These are phyloP conservation scores for Taxillus chinensis DNA, from an alignment of 164 flowering plant genomes.

Conservation along the genomic window DNA sequence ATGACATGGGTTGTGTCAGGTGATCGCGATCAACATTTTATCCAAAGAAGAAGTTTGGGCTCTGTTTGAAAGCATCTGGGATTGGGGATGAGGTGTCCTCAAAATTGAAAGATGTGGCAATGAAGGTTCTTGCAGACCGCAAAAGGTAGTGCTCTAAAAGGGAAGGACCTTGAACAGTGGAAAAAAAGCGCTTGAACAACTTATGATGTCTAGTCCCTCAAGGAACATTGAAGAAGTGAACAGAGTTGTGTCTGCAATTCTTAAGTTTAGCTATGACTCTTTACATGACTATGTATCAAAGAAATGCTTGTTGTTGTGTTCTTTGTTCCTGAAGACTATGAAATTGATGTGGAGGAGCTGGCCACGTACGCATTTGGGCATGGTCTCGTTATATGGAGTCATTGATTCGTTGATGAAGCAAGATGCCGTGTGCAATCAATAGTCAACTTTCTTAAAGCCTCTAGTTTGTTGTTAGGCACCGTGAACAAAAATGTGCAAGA, in stretches of 20 bases:
- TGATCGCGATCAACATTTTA: background rate
- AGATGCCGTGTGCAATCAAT: background rate
- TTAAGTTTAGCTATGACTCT: constrained; percentile 9
- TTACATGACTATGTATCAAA: constrained; percentile 5
- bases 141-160: too few species aligned
- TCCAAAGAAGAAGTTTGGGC: constrained; percentile 1
- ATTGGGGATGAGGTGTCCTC: background rate
- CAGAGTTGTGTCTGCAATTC: background rate
- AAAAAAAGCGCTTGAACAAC: constrained; percentile 3
- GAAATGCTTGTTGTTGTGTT: constrained; percentile 8
- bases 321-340: background rate
- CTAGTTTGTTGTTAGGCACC: constrained; percentile 2
- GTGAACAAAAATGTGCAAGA: background rate
- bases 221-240: background rate
- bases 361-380: constrained; percentile 4
- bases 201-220: background rate
- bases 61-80: constrained; percentile 6
- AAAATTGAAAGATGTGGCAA: background rate
- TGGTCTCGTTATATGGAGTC: background rate
- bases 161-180: too few species aligned
- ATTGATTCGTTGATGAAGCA: background rate
- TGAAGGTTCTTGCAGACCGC: constrained; percentile 3
- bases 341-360: constrained; percentile 1
- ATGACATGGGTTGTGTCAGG: background rate
- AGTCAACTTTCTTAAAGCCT: constrained; percentile 3